A percentile compares a stretch with the other conserved stretches of the same genome.
phyloP scores from a whole-genome alignment of 2,329 filamentous ascomycete genomes.

The Beauveria varroae region DNA sequence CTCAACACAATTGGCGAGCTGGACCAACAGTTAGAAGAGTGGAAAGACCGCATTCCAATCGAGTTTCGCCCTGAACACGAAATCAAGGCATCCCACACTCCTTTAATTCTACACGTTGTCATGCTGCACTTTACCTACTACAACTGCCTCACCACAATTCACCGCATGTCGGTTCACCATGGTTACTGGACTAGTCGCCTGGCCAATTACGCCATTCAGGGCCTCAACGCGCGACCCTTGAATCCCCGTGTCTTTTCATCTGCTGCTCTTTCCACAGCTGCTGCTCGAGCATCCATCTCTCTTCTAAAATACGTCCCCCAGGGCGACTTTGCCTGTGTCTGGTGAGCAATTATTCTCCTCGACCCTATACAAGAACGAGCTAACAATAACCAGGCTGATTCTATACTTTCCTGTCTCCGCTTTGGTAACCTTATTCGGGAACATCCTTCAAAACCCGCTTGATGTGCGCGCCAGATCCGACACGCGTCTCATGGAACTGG shows the following conservation, averaged over 20 bases:
- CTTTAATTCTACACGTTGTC: conserved; percentile 88
- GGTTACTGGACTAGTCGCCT: conserved; percentile 96
- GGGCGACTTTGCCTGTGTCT: conserved; percentile 90
- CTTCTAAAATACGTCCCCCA: conserved; percentile 94
- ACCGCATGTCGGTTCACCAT: conserved; percentile 96
- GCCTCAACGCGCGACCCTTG: conserved; percentile 79
- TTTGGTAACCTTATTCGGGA: conserved; percentile 89
- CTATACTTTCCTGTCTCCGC: conserved; percentile 95
- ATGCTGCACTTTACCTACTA: conserved; percentile 96
- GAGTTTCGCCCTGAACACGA: conserved; percentile 97
- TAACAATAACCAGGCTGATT: conserved; percentile 55
- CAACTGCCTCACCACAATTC: conserved; percentile 94
- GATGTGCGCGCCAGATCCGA: conserved; percentile 85
- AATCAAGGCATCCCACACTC: conserved; percentile 86
- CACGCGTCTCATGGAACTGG: conserved; percentile 81
- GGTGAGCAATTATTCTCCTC: conserved; percentile 48
- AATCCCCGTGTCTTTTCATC: conserved; percentile 95
- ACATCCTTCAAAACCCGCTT: conserved; percentile 90
- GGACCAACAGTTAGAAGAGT: conserved; percentile 81
- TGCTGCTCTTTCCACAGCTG: conserved; percentile 84
- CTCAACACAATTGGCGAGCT: conserved; percentile 94
- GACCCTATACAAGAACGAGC: conserved; percentile 19
- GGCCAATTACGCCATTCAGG: conserved; percentile 92
- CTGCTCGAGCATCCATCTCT: conserved; percentile 86
- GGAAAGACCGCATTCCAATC: conserved; percentile 92